These are phyloP conservation scores for Chaetothyriales sp. DNA, from an alignment of 2,329 filamentous ascomycete species.

Conservation along the genomic window DNA sequence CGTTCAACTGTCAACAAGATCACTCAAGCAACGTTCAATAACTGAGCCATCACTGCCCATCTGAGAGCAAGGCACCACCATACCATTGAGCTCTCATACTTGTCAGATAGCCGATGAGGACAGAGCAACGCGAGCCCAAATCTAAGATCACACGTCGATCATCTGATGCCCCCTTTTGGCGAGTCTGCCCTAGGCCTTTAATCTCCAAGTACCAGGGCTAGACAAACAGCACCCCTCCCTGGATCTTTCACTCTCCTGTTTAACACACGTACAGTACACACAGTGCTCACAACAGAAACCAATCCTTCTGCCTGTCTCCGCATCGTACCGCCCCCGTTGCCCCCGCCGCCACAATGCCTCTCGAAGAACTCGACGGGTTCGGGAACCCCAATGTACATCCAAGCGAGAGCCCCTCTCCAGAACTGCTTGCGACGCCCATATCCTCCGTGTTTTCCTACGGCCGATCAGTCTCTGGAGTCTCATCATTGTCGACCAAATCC, in stretches of 20 bases:
- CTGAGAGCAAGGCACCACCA: background rate
- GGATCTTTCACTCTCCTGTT: background rate
- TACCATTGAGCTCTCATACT: background rate
- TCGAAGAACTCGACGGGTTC: background rate
- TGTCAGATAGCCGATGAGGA: background rate
- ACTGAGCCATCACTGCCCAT: background rate
- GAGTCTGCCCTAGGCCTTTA: background rate
- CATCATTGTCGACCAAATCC: conserved; percentile 30
- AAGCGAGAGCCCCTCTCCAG: conserved; percentile 7
- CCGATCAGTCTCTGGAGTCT: conserved; percentile 32
- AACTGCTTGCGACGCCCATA: conserved; percentile 10
- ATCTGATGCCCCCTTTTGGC: background rate
- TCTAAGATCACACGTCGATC: background rate
- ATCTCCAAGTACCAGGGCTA: background rate
- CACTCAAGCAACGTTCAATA: background rate
- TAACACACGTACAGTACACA: background rate
- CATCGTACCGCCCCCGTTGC: too few relatives aligned
- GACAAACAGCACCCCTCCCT: background rate
- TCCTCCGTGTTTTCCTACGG: conserved; percentile 18
- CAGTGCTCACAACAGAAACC: background rate
- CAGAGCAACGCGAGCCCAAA: background rate
- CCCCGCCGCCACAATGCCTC: background rate
- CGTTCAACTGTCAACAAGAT: background rate
- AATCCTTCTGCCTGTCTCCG: background rate
- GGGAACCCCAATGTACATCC: background rate